Evolutionary conservation across 2,329 filamentous ascomycete species (phyloP), one percentile per base, ranked within the genome.

Genomic region (Ophiostoma angusticollis): DNA sequence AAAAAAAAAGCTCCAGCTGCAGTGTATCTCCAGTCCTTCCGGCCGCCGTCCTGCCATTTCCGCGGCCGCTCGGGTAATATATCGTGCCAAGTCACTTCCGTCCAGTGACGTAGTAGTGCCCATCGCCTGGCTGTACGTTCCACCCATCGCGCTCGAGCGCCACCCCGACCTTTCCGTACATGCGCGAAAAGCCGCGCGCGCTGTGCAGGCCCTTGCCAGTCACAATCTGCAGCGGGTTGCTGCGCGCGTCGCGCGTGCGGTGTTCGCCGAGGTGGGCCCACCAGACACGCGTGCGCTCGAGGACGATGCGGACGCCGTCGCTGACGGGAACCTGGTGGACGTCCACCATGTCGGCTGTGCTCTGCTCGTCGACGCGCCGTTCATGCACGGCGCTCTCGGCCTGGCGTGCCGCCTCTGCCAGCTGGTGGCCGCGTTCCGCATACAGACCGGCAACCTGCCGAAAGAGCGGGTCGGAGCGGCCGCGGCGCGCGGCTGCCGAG

Each of bases 171-270:
- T 82, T 81, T 41, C 80, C 80, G 5, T 86, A 80, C 43, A 96
- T 57, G 48, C 75, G 78, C 2, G 81, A 84, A 40, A 73, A 78
- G 1, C 86, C 85, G 37, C 80, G 77, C 33, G 75, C 70, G 50
- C 77, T 91, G 58, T 96, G 89, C 39, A 70, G 69, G 1, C 89
- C 89, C 12, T 79, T 55, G 1, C 89, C 89, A 3, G 86, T 93
- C 39, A 96, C 72, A 43, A 96, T 78, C 28, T 71, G 74, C 51
- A 81, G 86, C 1, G 75, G 65, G 7, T 58, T 46, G 16, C 64
- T 64, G 51, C 68, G 63, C 16, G 67, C 62, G 45, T 56, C 59
- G 7, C 9, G 54, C 32, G 69, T 67, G 46, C 72, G 72, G 35
- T 67, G 65, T 52, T 87, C 80, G 1, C 82, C 82, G 8, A 85